A percentile compares a stretch with the other conserved stretches of the same genome.
These are phyloP conservation scores for Helicostylum pulchrum DNA, from an alignment of 192 early-diverging fungal genomes.

Conservation along the genomic window DNA sequence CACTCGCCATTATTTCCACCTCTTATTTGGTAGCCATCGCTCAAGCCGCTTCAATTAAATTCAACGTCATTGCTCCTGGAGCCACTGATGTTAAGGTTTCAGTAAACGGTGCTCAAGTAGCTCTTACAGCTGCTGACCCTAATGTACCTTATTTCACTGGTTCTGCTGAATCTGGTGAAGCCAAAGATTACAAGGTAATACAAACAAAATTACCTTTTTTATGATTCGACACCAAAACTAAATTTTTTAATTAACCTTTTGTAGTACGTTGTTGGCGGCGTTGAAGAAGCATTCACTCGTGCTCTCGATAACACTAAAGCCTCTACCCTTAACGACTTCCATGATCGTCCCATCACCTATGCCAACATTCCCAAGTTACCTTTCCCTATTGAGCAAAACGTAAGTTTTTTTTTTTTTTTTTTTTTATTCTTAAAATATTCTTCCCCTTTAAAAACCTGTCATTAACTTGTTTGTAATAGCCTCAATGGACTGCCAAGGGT, in stretches of 20 bases:
- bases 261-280: conserved; percentile 36
- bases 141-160: conserved; percentile 40
- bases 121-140: conserved; percentile 34
- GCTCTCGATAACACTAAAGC: conserved; percentile 20
- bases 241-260: background rate
- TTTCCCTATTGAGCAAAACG: conserved; percentile 33
- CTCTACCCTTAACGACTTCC: conserved; percentile 41
- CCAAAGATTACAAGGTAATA: conserved; percentile 38
- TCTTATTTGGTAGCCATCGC: conserved; percentile 6
- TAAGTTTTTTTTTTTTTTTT: too few relatives aligned
- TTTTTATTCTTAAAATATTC: too few relatives aligned
- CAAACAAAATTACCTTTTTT: too few relatives aligned
- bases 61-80: conserved; percentile 43
- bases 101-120: conserved; percentile 30
- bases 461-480: conserved; percentile 8
- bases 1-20: conserved; percentile 12
- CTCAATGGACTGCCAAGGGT: conserved; percentile 39
- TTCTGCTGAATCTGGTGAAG: conserved; percentile 22
- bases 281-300: conserved; percentile 41
- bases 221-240: background rate
- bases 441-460: background rate
- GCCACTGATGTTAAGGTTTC: conserved; percentile 34
- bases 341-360: conserved; percentile 41
- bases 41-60: conserved; percentile 38
- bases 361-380: conserved; percentile 42